Percentiles rank a stretch among this genome's conserved stretches.
phyloP scores from a whole-genome alignment of 257 asterid species.

The Echites panduratus region DNA sequence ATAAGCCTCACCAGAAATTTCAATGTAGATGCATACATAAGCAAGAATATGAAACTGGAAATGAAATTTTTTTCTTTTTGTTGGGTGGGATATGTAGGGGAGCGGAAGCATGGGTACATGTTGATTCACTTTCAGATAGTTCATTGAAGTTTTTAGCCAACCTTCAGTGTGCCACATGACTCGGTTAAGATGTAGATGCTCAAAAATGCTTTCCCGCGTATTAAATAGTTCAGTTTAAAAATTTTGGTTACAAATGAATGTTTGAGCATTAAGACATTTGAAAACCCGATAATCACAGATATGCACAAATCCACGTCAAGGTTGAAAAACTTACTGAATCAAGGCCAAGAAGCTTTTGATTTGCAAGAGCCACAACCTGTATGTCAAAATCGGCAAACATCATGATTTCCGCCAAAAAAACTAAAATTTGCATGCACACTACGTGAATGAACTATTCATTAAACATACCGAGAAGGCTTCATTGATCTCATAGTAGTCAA shows the following conservation, averaged over 20 bases:
- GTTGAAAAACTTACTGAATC: conserved; percentile 50
- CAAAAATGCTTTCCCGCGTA: neutral
- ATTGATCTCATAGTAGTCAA: conserved; percentile 89
- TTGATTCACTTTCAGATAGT: neutral
- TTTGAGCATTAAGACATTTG: neutral
- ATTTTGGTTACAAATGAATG: neutral
- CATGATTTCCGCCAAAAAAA: neutral
- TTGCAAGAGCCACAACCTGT: conserved; percentile 98
- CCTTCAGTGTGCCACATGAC: neutral
- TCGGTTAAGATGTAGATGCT: neutral
- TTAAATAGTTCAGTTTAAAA: neutral
- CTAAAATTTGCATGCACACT: neutral
- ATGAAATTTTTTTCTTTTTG: too few species aligned
- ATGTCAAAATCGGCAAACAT: conserved; percentile 2
- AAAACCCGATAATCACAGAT: neutral
- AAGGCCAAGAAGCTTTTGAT: conserved; percentile 79
- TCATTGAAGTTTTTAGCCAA: neutral
- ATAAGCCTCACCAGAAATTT: neutral
- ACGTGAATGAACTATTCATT: conserved; percentile 10
- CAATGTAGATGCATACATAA: neutral
- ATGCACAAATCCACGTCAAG: neutral
- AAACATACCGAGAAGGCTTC: conserved; percentile 88
- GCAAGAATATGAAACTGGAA: neutral
- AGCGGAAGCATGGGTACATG: neutral
- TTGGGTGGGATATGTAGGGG: neutral